Evolutionary conservation across 495 filamentous ascomycete species (phyloP).

Genomic region (Aspergillus ostianus): DNA sequence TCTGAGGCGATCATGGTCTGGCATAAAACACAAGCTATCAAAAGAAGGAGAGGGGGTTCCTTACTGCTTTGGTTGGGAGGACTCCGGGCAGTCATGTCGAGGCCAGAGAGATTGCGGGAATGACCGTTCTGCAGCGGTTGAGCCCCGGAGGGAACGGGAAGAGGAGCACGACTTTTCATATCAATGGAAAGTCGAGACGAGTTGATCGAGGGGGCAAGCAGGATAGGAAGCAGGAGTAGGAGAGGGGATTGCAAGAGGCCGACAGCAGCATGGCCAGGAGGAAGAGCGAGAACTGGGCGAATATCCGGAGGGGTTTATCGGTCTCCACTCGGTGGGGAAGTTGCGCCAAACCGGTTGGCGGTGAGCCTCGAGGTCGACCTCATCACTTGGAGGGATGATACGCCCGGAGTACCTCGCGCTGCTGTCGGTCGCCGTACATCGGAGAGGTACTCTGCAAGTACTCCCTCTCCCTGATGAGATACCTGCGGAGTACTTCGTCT

Average conservation of each 20-base stretch:
- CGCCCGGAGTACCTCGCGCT: too few relatives aligned
- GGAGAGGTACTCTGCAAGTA: neutral
- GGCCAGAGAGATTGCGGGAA: conserved; percentile 45
- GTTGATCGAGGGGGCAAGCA: conserved; percentile 18
- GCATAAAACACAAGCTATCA: neutral
- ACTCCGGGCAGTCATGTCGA: conserved; percentile 60
- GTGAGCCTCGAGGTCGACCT: neutral
- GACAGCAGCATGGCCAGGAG: conserved; percentile 24
- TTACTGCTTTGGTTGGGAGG: conserved; percentile 70
- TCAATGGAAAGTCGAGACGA: conserved; percentile 25
- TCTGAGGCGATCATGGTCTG: too few relatives aligned
- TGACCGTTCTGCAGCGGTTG: conserved; percentile 42
- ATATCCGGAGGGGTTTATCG: conserved; percentile 27
- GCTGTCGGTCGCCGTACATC: neutral
- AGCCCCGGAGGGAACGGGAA: conserved; percentile 38
- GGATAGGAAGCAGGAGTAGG: conserved; percentile 13
- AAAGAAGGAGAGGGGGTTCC: conserved; percentile 37
- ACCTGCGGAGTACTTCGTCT: too few relatives aligned
- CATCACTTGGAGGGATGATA: too few relatives aligned
- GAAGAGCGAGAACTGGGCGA: conserved; percentile 8
- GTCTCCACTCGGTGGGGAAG: neutral
- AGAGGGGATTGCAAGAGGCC: conserved; percentile 18
- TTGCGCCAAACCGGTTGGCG: neutral
- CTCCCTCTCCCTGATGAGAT: too few relatives aligned
- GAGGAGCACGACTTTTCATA: conserved; percentile 47